These are phyloP conservation scores for Fusarium poae DNA, from an alignment of 2,329 filamentous ascomycete genomes.

Conservation along the genomic window DNA sequence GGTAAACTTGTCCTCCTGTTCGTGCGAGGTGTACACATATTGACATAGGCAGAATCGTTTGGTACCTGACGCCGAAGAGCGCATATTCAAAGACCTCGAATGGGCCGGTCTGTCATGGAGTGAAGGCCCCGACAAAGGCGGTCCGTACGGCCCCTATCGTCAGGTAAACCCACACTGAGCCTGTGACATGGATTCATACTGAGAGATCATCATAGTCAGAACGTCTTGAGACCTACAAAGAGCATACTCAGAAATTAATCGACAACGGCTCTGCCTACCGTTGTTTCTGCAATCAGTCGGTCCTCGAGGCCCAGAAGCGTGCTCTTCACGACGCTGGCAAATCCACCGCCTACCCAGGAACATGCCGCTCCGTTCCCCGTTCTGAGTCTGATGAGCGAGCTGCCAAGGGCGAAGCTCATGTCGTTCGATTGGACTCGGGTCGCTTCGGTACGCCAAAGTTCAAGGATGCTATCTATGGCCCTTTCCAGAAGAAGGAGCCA, in stretches of 20 bases:
- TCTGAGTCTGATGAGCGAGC: constrained; percentile 80
- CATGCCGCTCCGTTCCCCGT: constrained; percentile 75
- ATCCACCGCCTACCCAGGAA: constrained; percentile 68
- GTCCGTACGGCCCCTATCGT: constrained; percentile 86
- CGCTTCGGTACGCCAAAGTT: constrained; percentile 70
- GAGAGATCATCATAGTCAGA: constrained; percentile 72
- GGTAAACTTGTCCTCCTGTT: constrained; percentile 60
- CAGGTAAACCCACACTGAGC: constrained; percentile 67
- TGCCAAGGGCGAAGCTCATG: constrained; percentile 75
- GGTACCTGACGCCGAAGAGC: constrained; percentile 81
- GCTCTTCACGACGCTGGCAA: constrained; percentile 67
- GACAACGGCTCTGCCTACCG: constrained; percentile 83
- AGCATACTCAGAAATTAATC: constrained; percentile 78
- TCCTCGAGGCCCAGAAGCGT: constrained; percentile 75
- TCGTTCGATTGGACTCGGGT: constrained; percentile 80
- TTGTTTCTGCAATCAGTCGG: constrained; percentile 87
- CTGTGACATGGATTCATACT: neutral
- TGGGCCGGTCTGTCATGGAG: constrained; percentile 96
- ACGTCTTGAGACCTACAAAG: constrained; percentile 77
- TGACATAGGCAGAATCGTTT: constrained; percentile 75
- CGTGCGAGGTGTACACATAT: neutral
- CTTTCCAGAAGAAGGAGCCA: constrained; percentile 66
- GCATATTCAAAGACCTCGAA: constrained; percentile 81
- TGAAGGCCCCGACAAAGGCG: constrained; percentile 88
- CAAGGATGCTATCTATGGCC: constrained; percentile 83